A percentile compares a stretch with the other conserved stretches of the same genome.
phyloP scores from a whole-genome alignment of 192 early-diverging fungal species.

The Helicostylum pulchrum region DNA sequence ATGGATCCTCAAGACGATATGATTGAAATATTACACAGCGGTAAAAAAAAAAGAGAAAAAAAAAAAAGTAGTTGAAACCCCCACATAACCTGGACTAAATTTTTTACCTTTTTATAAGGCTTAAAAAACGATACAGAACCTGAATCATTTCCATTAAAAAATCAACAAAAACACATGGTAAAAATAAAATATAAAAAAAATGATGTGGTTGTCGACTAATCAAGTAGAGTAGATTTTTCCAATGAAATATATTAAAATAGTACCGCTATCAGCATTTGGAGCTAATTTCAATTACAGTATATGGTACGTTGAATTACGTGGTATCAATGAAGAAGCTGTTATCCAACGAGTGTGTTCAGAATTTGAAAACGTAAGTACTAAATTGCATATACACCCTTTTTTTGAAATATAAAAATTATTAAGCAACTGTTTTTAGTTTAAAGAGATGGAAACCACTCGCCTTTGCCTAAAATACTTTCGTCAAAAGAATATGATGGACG shows the following conservation, averaged over 20 bases:
- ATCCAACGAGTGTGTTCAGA: slow-evolving; percentile 64
- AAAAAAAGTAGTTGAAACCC: too few species aligned
- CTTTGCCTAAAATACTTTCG: slow-evolving; percentile 89
- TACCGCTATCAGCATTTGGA: slow-evolving; percentile 85
- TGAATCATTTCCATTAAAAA: slow-evolving; percentile 84
- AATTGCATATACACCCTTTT: not conserved
- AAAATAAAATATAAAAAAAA: slow-evolving; percentile 19
- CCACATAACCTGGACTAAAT: too few species aligned
- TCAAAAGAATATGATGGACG: slow-evolving; percentile 70
- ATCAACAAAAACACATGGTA: slow-evolving; percentile 71
- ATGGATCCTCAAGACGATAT: slow-evolving; percentile 73
- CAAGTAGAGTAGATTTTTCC: slow-evolving; percentile 62
- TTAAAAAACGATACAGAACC: slow-evolving; percentile 71
- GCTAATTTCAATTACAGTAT: slow-evolving; percentile 93
- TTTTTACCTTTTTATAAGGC: too few species aligned
- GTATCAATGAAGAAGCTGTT: slow-evolving; percentile 62
- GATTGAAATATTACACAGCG: slow-evolving; percentile 77
- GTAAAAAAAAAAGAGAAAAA: slow-evolving; percentile 30
- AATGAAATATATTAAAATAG: slow-evolving; percentile 91
- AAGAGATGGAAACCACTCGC: slow-evolving; percentile 76
- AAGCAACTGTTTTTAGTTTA: too few species aligned
- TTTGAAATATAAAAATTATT: too few species aligned
- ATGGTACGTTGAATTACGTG: slow-evolving; percentile 89
- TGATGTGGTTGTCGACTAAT: not conserved
- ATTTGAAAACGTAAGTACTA: slow-evolving; percentile 57